A percentile compares a stretch with the other conserved stretches of the same genome.
phyloP scores from a whole-genome alignment of 805 yeast genomes.

The Candida saitoana region DNA sequence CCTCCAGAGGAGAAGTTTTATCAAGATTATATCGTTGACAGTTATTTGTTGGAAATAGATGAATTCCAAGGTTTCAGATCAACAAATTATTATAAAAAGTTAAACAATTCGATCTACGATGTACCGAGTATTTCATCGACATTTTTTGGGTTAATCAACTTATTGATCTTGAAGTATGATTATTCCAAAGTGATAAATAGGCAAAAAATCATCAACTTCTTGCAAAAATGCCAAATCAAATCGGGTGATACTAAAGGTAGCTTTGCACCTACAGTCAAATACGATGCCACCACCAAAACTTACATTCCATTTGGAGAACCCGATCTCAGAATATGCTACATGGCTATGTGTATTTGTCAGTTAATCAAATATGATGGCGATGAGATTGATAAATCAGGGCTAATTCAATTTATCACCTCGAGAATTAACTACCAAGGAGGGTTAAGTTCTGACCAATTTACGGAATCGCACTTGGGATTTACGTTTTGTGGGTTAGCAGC shows the following conservation, averaged over 20 bases:
- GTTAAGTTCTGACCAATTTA: conserved; percentile 45
- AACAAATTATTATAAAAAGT: conserved; percentile 41
- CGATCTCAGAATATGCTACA: conserved; percentile 70
- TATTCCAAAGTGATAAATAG: conserved; percentile 28
- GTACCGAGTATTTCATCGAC: conserved; percentile 71
- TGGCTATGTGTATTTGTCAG: conserved; percentile 63
- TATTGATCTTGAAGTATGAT: conserved; percentile 49
- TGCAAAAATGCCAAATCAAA: conserved; percentile 53
- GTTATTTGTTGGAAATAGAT: conserved; percentile 35
- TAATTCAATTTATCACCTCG: conserved; percentile 32
- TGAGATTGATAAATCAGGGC: conserved; percentile 41
- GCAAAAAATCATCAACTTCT: conserved; percentile 52
- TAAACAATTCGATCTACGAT: conserved; percentile 37
- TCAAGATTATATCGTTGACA: conserved; percentile 40
- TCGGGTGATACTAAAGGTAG: conserved; percentile 29
- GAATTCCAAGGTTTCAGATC: conserved; percentile 52
- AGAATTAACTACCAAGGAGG: conserved; percentile 61
- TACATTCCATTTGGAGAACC: conserved; percentile 51
- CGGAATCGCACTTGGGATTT: conserved; percentile 83
- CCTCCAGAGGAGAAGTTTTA: conserved; percentile 10
- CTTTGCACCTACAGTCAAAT: conserved; percentile 29
- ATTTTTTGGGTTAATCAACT: conserved; percentile 61
- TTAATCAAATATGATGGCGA: conserved; percentile 35
- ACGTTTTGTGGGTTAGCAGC: conserved; percentile 80
- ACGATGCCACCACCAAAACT: conserved; percentile 6